Base-by-base conservation (phyloP, 1,284 basidiomycete genomes). In the Ceratobasidium sp. region DNA sequence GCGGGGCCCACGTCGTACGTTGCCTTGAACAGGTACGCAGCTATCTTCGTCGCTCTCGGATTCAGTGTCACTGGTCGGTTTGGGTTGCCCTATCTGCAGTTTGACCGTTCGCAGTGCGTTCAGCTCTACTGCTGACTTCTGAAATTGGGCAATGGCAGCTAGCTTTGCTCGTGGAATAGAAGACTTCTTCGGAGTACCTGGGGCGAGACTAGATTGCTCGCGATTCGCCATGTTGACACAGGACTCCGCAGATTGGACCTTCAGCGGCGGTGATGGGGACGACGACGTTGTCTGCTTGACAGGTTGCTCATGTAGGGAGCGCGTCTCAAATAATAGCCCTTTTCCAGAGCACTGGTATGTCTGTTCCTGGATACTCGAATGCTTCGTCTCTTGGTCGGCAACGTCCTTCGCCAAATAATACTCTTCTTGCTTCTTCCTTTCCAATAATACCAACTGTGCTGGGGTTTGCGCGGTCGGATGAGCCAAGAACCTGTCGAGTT, bases 31-130 rank as follows among this genome's bases (percentile, higher is more conserved):
- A 34, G 43, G 25, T 31, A 54, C 2, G 50, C 8, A 68, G 25
- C 17, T 55, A 22, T 56, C 65, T 20, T 31, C 31, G 40, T 68
- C 65, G 38, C 65, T 68, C n/a, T 68, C 65, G 4, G 65, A 56
- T 6, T 68, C 65, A 20, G 53, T 47, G n/a, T 43, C 50, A 32
- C 65, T 55, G 31, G 27, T 53, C 3, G 65, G 20, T 31, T 49
- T 42, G 10, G 62, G 29, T 42, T 38, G 49, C 53, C 53, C 53
- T 40, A 68, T 56, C 38, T 31, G 32, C 15, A 55, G 65, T 43
- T 68, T 56, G 20, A 68, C 25, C 25, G 31, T n/a, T 17, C 56
- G 29, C 7, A 68, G 17, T 34, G n/a, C 53, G 54, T 42, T 13
- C 35, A 43, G 29, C 45, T 17, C 20, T 42, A 42, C 10, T 25